phyloP scores from a whole-genome alignment of 1,284 basidiomycete genomes.

The Rhizoctonia solani region DNA sequence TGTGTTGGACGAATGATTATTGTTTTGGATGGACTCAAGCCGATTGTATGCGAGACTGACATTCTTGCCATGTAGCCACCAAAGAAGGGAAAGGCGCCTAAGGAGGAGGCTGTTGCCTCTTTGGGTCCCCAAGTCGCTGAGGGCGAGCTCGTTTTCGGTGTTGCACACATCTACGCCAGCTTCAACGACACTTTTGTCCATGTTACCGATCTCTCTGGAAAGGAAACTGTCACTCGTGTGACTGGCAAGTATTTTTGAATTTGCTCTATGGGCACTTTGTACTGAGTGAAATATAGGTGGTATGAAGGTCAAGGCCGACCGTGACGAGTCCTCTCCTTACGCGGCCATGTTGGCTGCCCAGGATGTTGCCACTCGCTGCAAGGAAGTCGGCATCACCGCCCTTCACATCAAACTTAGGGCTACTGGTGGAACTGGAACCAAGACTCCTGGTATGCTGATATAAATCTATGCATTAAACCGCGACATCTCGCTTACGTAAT shows the following conservation, averaged over 20 bases:
- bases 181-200: conserved; percentile 99
- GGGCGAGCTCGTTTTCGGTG: conserved; percentile 94
- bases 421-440: conserved; percentile 97
- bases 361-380: conserved; percentile 95
- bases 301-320: conserved; percentile 99
- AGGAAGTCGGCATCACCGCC: conserved; percentile 97
- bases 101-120: conserved; percentile 79
- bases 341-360: conserved; percentile 99
- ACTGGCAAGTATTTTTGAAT: conserved; percentile 67
- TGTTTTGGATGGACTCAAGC: not conserved
- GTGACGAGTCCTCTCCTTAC: conserved; percentile 99
- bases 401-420: conserved; percentile 98
- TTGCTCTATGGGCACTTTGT: conserved; percentile 28
- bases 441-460: conserved; percentile 78
- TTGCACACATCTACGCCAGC: conserved; percentile 95
- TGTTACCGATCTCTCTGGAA: conserved; percentile 97
- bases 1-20: not conserved
- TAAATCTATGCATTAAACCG: not conserved
- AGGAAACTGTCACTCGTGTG: conserved; percentile 98
- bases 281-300: conserved; percentile 63
- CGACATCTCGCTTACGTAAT: not conserved
- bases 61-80: conserved; percentile 58
- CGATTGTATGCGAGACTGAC: no score
- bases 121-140: conserved; percentile 94
- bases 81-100: conserved; percentile 76